Evolutionary conservation across 129 eudicot species (phyloP), one percentile per base, ranked within the genome.

Genomic region (Chrysanthemum seticuspe): DNA sequence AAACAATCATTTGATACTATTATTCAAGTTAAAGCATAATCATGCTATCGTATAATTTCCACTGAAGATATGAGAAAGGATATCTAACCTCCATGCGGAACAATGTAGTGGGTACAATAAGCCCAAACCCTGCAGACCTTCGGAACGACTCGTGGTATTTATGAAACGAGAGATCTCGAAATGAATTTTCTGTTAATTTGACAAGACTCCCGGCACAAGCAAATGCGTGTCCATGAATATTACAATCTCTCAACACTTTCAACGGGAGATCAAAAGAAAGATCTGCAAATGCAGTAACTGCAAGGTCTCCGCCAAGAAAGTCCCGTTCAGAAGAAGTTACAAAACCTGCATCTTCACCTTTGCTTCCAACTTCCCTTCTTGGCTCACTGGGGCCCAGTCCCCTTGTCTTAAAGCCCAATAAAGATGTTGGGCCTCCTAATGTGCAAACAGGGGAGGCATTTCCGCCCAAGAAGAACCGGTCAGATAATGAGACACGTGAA

Each of bases 1-100:
- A 60, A n/a, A 14, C 29, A 27, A 18, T 1, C 21, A 54, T 65
- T 21, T 19, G 25, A 65, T 65, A 16, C 3, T 19, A 40, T 13
- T 18, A 4, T 51, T 51, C 23, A 18, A 21, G 53, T 74, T 31
- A 36, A 45, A 40, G 51, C 19, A 65, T 65, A 44, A 56, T 34
- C 47, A 29, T 3, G 3, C 5, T 29, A n/a, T 29, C 50, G 15
- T 62, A 40, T 15, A 6, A 62, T 73, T 45, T 49, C 18, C 48
- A 52, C 15, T 71, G 65, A 51, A 10, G 10, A 72, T 21, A 7
- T 14, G 5, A 67, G 53, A 58, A 53, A 40, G 52, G 57, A 66
- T 25, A 40, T 62, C 86, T 83, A 10, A 93, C 98, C 97, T 93
- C 97, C 96, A 93, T 86, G 66, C 97, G 97, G 60, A 93, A 93